Conservation (phyloP, 2,329 filamentous ascomycete species). For the Fusarium sulawesiense region DNA sequence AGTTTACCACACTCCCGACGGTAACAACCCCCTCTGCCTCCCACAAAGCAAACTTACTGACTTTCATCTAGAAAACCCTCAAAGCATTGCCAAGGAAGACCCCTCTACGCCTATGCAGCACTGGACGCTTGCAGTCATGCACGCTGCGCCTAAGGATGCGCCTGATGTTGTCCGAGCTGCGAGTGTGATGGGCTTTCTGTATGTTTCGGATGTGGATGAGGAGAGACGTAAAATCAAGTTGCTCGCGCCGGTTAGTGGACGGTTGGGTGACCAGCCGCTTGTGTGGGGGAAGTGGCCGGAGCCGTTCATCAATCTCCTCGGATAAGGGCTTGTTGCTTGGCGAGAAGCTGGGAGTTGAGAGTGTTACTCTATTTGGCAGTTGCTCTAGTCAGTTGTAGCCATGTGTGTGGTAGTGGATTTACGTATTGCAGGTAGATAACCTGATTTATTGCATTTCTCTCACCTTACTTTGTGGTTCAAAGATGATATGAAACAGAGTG, state of each 20-base stretch:
- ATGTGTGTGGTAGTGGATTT: background rate
- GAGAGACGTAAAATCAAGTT: slow-evolving; percentile 83
- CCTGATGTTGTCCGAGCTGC: slow-evolving; percentile 81
- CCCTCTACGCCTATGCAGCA: slow-evolving; percentile 79
- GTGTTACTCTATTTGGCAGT: background rate
- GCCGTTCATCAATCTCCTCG: slow-evolving; percentile 80
- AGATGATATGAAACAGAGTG: background rate
- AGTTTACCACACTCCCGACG: slow-evolving; percentile 76
- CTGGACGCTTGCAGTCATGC: slow-evolving; percentile 85
- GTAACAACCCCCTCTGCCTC: slow-evolving; percentile 55
- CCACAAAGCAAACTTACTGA: slow-evolving; percentile 21
- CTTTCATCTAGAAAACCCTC: slow-evolving; percentile 43
- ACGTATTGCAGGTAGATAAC: background rate
- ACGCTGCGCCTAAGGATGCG: slow-evolving; percentile 75
- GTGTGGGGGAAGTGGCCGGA: slow-evolving; percentile 91
- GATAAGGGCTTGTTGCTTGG: slow-evolving; percentile 47
- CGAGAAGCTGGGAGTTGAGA: background rate
- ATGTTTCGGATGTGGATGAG: slow-evolving; percentile 91
- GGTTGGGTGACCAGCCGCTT: slow-evolving; percentile 81
- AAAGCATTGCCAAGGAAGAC: slow-evolving; percentile 70
- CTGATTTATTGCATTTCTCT: background rate
- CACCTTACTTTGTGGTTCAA: background rate
- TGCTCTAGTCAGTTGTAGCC: background rate
- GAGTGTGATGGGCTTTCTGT: slow-evolving; percentile 91
- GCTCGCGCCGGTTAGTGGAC: slow-evolving; percentile 84